Evolutionary conservation across 2,329 filamentous ascomycete genomes (phyloP).

Genomic region (Verticillium dahliae): DNA sequence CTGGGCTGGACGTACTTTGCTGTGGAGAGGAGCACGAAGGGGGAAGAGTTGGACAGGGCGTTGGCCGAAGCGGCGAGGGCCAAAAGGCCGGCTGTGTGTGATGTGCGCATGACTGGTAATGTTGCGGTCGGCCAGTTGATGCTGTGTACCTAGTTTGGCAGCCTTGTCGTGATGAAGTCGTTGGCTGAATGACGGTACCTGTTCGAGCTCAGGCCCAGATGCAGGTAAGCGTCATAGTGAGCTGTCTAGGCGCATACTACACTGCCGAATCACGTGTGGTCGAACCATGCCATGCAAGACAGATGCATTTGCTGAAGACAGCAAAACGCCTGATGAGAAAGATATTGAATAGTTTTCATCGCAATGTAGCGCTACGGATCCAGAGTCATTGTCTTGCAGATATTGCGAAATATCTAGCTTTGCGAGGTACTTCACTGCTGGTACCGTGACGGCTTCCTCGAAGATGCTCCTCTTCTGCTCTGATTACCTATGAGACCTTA

Average conservation of each 20-base stretch:
- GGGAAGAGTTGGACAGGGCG: constrained; percentile 81
- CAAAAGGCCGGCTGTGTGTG: constrained; percentile 41
- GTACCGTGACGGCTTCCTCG: no score
- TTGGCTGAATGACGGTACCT: constrained; percentile 2
- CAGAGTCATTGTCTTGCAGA: no score
- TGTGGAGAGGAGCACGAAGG: constrained; percentile 83
- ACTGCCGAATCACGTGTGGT: background rate
- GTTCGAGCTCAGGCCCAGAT: background rate
- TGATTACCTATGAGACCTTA: no score
- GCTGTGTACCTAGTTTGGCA: background rate
- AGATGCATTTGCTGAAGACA: background rate
- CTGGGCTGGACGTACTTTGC: constrained; percentile 56
- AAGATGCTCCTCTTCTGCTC: no score
- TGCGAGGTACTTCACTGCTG: no score
- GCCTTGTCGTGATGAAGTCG: background rate
- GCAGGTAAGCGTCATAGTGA: background rate
- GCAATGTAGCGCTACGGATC: no score
- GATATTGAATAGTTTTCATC: no score
- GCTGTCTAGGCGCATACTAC: background rate
- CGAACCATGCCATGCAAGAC: background rate
- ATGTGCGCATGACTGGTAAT: constrained; percentile 43
- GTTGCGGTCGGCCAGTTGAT: background rate
- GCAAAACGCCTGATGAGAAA: no score
- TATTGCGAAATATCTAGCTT: no score
- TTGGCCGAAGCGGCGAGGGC: constrained; percentile 52